Conservation (phyloP, 2,329 filamentous ascomycete species). For the Pseudopyricularia javanii region DNA sequence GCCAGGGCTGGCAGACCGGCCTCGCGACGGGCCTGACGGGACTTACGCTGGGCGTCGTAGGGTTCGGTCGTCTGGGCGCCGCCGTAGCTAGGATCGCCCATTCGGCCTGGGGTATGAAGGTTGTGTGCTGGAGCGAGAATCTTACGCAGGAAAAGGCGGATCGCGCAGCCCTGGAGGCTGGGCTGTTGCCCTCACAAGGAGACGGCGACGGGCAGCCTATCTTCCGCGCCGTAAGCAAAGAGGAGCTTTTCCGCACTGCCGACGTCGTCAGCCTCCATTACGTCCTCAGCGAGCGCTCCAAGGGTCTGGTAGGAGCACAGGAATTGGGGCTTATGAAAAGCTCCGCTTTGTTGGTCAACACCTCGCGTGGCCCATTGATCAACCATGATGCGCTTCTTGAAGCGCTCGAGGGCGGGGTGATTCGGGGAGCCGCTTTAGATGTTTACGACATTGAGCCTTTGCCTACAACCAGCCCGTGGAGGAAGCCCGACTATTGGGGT, state of each 20-base stretch:
- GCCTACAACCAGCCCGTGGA: constrained; percentile 53
- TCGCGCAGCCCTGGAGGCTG: constrained; percentile 45
- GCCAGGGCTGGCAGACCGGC: constrained; percentile 60
- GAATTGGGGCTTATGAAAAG: constrained; percentile 53
- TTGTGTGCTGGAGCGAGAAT: constrained; percentile 68
- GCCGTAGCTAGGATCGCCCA: constrained; percentile 56
- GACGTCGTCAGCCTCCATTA: constrained; percentile 60
- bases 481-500: constrained; percentile 54
- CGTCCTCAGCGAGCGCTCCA: constrained; percentile 50
- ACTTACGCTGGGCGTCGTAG: constrained; percentile 60
- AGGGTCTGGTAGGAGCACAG: constrained; percentile 40
- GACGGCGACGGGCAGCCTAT: too few relatives aligned
- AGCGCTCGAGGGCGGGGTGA: constrained; percentile 25
- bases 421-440: constrained; percentile 47
- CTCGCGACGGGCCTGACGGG: constrained; percentile 41
- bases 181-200: too few relatives aligned
- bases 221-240: constrained; percentile 55
- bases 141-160: constrained; percentile 68
- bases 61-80: constrained; percentile 61
- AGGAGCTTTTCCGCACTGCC: constrained; percentile 45
- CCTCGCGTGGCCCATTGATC: constrained; percentile 33
- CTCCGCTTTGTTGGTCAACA: constrained; percentile 46
- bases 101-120: constrained; percentile 61
- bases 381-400: constrained; percentile 31
- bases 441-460: constrained; percentile 57